Conservation (phyloP, 176 grass and related monocot species). For the Lolium multiflorum region DNA sequence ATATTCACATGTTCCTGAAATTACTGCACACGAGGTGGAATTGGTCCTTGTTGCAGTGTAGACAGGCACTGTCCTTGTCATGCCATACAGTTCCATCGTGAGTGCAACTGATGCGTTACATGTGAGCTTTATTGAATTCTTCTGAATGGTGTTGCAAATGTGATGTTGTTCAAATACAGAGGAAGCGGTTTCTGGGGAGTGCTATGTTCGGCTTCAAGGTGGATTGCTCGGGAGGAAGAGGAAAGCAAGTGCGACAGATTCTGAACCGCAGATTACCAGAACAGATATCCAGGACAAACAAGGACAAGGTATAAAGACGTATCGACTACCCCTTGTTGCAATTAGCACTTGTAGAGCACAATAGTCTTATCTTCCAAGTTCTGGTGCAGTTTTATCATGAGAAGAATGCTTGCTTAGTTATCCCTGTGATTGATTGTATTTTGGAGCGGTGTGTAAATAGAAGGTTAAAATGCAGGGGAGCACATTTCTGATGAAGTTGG, state of each 20-base stretch:
- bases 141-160: not conserved
- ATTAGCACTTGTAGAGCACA: not conserved
- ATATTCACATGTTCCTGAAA: too few species aligned
- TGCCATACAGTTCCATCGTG: not conserved
- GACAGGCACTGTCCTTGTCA: too few species aligned
- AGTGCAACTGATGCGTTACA: not conserved
- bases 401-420: not conserved
- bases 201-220: not conserved
- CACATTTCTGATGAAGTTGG: not conserved
- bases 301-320: not conserved
- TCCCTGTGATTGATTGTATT: not conserved
- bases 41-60: too few species aligned
- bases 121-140: not conserved
- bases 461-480: not conserved
- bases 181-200: not conserved
- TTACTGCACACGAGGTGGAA: too few species aligned
- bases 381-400: not conserved
- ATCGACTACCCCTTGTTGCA: not conserved
- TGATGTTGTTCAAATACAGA: not conserved
- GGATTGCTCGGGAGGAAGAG: not conserved
- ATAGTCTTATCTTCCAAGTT: not conserved
- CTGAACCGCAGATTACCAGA: not conserved
- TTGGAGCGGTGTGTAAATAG: not conserved
- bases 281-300: not conserved
- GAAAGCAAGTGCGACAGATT: not conserved